Evolutionary conservation across 176 grass and related monocot genomes (phyloP).

Genomic region (Carex scoparia): DNA sequence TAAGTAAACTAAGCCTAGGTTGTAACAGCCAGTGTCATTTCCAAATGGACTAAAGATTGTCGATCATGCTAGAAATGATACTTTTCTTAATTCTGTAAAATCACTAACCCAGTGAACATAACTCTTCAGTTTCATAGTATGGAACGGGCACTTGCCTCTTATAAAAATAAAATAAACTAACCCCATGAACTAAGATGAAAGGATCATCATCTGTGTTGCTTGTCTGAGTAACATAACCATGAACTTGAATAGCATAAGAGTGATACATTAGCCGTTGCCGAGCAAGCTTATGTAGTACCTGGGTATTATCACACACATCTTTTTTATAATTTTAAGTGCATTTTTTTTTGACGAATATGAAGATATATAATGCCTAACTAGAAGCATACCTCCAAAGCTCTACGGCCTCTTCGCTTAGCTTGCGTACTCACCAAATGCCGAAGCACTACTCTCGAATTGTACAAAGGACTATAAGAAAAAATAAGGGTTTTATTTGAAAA

Average conservation of each 20-base stretch:
- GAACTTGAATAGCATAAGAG: conserved; percentile 90
- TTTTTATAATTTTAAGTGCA: conserved; percentile 18
- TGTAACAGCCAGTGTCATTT: neutral
- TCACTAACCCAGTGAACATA: conserved; percentile 63
- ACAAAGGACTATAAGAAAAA: conserved; percentile 48
- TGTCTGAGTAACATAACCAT: conserved; percentile 57
- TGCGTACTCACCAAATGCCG: conserved; percentile 64
- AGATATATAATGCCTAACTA: neutral
- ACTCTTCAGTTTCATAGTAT: no score
- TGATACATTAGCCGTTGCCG: conserved; percentile 85
- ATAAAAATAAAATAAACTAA: conserved; percentile 19
- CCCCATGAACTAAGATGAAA: conserved; percentile 81
- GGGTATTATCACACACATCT: conserved; percentile 10
- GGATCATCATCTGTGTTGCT: conserved; percentile 35
- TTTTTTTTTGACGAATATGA: neutral
- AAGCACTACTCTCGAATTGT: conserved; percentile 78
- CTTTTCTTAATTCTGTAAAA: conserved; percentile 13
- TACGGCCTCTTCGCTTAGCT: conserved; percentile 82
- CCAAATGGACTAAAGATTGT: neutral
- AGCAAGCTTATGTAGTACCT: conserved; percentile 89
- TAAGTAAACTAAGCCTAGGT: neutral
- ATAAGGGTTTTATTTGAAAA: neutral
- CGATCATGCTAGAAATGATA: neutral
- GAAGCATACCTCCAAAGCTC: conserved; percentile 70
- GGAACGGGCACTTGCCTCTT: no score